A percentile compares a stretch with the other conserved stretches of the same genome.
Evolutionary conservation across 2,329 filamentous ascomycete species (phyloP).

Genomic region (Aspergillus sojae): DNA sequence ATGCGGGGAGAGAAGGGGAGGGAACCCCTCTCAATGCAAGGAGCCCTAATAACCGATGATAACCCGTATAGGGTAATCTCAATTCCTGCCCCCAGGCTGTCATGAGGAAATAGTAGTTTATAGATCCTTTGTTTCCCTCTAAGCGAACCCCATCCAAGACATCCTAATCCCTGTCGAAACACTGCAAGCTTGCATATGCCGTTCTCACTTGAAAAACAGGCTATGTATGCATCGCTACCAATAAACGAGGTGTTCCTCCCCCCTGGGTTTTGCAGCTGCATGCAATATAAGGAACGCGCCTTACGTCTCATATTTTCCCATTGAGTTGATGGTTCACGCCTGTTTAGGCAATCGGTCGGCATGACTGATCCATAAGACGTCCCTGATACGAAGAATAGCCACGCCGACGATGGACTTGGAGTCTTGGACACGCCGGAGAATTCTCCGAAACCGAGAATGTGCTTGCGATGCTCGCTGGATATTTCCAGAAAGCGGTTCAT

Average conservation of each 20-base stretch:
- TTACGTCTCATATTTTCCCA: slow-evolving; percentile 2
- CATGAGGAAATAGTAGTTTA: not conserved
- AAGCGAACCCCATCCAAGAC: slow-evolving; percentile 6
- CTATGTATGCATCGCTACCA: slow-evolving; percentile 13
- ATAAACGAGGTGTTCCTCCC: slow-evolving; percentile 7
- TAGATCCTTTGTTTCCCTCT: not conserved
- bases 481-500: not conserved
- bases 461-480: not conserved
- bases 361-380: slow-evolving; percentile 6
- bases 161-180: slow-evolving; percentile 7
- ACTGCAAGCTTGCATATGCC: slow-evolving; percentile 7
- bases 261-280: slow-evolving; percentile 19
- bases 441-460: not conserved
- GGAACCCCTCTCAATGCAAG: not conserved
- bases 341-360: slow-evolving; percentile 4
- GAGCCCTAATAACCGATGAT: not conserved
- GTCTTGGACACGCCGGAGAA: not conserved
- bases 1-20: not conserved
- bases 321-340: not conserved
- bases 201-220: slow-evolving; percentile 18
- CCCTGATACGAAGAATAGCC: not conserved
- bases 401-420: not conserved
- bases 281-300: slow-evolving; percentile 15
- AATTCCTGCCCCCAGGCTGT: not conserved
- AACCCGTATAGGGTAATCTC: not conserved